Conservation (phyloP, 768 basidiomycete species). For the Ephemerocybe angulata region DNA sequence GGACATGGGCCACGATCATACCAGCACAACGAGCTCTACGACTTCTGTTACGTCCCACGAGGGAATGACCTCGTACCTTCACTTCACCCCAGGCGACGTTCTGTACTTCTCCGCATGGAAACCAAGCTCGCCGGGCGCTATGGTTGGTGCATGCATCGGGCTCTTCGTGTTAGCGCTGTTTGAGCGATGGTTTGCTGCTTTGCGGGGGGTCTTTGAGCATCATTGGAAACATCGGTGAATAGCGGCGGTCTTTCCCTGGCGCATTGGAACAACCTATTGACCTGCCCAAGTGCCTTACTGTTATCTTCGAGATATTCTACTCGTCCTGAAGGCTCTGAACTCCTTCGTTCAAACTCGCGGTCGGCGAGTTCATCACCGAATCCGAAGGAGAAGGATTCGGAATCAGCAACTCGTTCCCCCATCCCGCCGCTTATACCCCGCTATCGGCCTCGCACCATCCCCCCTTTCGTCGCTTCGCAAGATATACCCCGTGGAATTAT, state of each 20-base stretch:
- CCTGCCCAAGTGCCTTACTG: slow-evolving; percentile 1
- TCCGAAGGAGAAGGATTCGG: slow-evolving; percentile 1
- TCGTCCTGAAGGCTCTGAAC: slow-evolving; percentile 6
- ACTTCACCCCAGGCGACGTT: slow-evolving; percentile 61
- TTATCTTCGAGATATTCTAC: slow-evolving; percentile 17
- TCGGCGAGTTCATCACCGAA: neutral
- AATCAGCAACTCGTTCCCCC: neutral
- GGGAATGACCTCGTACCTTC: slow-evolving; percentile 67
- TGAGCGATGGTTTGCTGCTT: slow-evolving; percentile 65
- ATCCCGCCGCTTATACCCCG: slow-evolving; percentile 5
- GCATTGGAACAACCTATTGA: neutral
- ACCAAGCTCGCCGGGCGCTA: slow-evolving; percentile 65
- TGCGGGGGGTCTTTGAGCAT: slow-evolving; percentile 47
- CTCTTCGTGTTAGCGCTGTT: slow-evolving; percentile 64
- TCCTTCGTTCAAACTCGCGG: neutral
- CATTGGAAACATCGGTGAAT: slow-evolving; percentile 59
- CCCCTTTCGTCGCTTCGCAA: slow-evolving; percentile 64
- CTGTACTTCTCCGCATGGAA: slow-evolving; percentile 66
- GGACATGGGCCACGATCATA: slow-evolving; percentile 4
- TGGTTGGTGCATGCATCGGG: slow-evolving; percentile 72
- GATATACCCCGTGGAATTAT: slow-evolving; percentile 71
- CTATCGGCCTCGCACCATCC: slow-evolving; percentile 32
- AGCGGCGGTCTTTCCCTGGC: neutral
- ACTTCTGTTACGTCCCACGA: slow-evolving; percentile 16
- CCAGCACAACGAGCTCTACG: slow-evolving; percentile 6